Conservation (phyloP, 257 asterid genomes). For the Sherardia arvensis region DNA sequence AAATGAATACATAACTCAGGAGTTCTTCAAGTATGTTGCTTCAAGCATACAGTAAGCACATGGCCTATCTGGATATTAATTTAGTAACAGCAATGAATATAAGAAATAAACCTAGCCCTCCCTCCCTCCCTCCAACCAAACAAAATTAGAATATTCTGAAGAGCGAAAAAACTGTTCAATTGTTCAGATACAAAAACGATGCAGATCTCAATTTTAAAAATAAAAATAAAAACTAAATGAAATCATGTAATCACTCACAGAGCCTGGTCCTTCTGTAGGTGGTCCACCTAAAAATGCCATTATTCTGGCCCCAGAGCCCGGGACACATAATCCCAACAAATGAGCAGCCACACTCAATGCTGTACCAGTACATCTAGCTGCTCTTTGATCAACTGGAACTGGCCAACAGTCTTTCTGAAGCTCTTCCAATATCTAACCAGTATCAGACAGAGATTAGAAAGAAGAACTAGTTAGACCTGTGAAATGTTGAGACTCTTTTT, state of each 20-base stretch:
- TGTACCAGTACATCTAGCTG: conserved; percentile 89
- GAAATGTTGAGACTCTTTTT: not conserved
- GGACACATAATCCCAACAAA: conserved; percentile 87
- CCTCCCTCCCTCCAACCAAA: not conserved
- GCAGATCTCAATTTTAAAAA: not conserved
- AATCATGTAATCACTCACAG: conserved; percentile 42
- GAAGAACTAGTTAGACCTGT: not conserved
- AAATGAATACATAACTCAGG: conserved; percentile 1
- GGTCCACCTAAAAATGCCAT: conserved; percentile 98
- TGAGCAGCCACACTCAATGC: conserved; percentile 93
- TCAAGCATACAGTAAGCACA: conserved; percentile 1
- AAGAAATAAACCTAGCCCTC: not conserved
- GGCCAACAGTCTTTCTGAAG: conserved; percentile 99
- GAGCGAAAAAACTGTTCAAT: not conserved
- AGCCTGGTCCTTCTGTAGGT: conserved; percentile 87
- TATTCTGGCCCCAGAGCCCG: conserved; percentile 95
- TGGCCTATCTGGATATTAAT: not conserved
- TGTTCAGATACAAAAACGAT: not conserved
- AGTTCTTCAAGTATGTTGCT: not conserved
- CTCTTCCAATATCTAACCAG: conserved; percentile 78
- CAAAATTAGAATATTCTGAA: not conserved
- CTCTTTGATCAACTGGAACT: conserved; percentile 77
- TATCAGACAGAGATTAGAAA: not conserved
- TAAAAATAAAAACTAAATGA: conserved; percentile 1
- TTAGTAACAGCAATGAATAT: not conserved